A percentile compares a stretch with the other conserved stretches of the same genome.
phyloP scores from a whole-genome alignment of 202 grass and related monocot genomes.

The Musa balbisiana region DNA sequence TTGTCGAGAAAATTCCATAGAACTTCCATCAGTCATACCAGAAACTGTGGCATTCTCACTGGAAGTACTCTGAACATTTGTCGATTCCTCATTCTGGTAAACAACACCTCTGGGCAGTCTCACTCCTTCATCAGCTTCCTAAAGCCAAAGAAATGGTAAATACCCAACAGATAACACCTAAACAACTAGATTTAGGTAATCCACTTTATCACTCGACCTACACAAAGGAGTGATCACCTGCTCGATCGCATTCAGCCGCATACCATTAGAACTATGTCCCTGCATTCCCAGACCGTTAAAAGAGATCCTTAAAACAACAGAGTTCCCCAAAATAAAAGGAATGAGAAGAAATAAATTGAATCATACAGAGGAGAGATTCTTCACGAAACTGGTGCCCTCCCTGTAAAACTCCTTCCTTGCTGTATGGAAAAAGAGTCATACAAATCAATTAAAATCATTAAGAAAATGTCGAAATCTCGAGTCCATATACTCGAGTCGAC shows the following conservation, averaged over 20 bases:
- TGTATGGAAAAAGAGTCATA: background rate
- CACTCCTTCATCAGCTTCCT: slow-evolving; percentile 18
- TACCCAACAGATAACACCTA: background rate
- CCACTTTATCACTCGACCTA: background rate
- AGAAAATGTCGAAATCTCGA: background rate
- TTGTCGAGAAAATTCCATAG: background rate
- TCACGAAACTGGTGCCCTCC: background rate
- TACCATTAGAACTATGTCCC: slow-evolving; percentile 2
- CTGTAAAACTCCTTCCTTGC: slow-evolving; percentile 2
- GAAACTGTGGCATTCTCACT: slow-evolving; percentile 5
- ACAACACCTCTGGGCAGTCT: slow-evolving; percentile 21
- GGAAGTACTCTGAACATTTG: slow-evolving; percentile 9
- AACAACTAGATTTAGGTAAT: background rate
- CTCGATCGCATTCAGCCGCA: slow-evolving; percentile 4
- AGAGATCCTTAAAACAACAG: background rate
- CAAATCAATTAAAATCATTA: background rate
- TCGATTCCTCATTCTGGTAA: slow-evolving; percentile 21
- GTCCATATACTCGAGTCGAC: background rate
- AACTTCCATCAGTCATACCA: background rate
- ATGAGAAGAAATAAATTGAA: background rate
- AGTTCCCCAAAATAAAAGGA: background rate
- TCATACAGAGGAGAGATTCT: slow-evolving; percentile 13
- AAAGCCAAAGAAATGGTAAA: background rate
- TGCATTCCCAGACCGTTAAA: slow-evolving; percentile 5
- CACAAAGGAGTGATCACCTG: background rate